These are phyloP conservation scores for Mycena sp. DNA, from an alignment of 1,284 basidiomycete species.

Conservation along the genomic window DNA sequence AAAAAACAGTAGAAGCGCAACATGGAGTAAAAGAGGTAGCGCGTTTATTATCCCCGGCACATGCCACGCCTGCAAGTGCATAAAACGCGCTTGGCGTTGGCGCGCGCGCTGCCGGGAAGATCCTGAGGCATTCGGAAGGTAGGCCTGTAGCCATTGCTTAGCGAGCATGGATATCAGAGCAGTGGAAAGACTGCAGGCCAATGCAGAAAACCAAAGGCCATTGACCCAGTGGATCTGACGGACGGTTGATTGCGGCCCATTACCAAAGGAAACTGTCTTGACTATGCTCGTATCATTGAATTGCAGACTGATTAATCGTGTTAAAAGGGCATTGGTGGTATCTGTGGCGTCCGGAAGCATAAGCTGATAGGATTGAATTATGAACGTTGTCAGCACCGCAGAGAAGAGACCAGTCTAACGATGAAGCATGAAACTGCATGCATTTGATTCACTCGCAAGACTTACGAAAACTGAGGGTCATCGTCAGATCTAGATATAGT, in stretches of 20 bases:
- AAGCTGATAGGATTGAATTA: constrained; percentile 51
- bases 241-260: constrained; percentile 18
- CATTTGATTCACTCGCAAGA: not conserved
- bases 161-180: constrained; percentile 54
- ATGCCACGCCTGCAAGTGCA: constrained; percentile 48
- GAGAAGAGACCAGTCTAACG: constrained; percentile 56
- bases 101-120: constrained; percentile 47
- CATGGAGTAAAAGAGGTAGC: constrained; percentile 53
- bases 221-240: constrained; percentile 49
- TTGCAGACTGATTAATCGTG: constrained; percentile 41
- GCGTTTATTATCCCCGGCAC: constrained; percentile 49
- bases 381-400: constrained; percentile 55
- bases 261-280: not conserved
- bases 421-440: not conserved
- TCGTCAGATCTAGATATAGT: not conserved
- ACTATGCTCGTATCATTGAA: constrained; percentile 28
- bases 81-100: constrained; percentile 47
- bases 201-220: constrained; percentile 53
- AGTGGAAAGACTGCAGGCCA: constrained; percentile 50
- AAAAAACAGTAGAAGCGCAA: constrained; percentile 54
- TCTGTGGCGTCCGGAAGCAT: constrained; percentile 44
- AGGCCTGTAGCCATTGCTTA: constrained; percentile 56
- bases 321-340: constrained; percentile 46
- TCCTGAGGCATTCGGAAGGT: constrained; percentile 42
- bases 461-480: constrained; percentile 23